Evolutionary conservation across 1,284 basidiomycete species (phyloP), one percentile per base, ranked within the genome.

Genomic region (Lignosus rhinocerotis): DNA sequence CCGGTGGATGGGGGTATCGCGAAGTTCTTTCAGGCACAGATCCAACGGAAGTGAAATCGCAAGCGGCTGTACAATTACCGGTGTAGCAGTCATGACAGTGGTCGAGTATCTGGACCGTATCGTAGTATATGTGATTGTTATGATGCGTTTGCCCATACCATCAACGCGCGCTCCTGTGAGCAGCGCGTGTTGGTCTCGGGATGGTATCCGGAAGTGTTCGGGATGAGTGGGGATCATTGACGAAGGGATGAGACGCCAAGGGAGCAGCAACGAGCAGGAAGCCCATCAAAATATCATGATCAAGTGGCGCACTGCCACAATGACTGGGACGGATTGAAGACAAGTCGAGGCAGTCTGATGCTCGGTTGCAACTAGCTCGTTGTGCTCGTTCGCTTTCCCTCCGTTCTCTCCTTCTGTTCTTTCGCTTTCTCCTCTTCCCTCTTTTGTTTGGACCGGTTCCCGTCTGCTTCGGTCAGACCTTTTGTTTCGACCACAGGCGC

Each of bases 21-120:
- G 63, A 87, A 83, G 65, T 94, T 92, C 73, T 92, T 94, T 69
- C 72, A 71, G 49, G 78, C 25, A 4, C 25, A 25, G 25, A 25
- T 25, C 4, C 25, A 25, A 25, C 25, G 25, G 25, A 25, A 25
- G 25, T 25, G 25, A 25, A 4, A 25, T 25, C 4, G 25, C 25
- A 25, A 25, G 25, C 25, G 4, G 25, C 25, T 25, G 25, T 25
- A 25, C 25, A 25, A 25, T 25, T 25, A 4, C 25, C 25, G 25
- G 25, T 25, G 25, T 25, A 25, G 4, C 25, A 25, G 25, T 25
- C 4, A 65, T 17, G 55, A 41, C 51, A 47, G 17, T 32, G 11
- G n/a, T n/a, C n/a, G n/a, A n/a, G n/a, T n/a, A n/a, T 25, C 2
- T 25, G 25, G 25, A 25, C 25, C n/a, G n/a, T n/a, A 25, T 25